Evolutionary conservation across 2,329 filamentous ascomycete species (phyloP).

Genomic region (Fusarium ramigenum): DNA sequence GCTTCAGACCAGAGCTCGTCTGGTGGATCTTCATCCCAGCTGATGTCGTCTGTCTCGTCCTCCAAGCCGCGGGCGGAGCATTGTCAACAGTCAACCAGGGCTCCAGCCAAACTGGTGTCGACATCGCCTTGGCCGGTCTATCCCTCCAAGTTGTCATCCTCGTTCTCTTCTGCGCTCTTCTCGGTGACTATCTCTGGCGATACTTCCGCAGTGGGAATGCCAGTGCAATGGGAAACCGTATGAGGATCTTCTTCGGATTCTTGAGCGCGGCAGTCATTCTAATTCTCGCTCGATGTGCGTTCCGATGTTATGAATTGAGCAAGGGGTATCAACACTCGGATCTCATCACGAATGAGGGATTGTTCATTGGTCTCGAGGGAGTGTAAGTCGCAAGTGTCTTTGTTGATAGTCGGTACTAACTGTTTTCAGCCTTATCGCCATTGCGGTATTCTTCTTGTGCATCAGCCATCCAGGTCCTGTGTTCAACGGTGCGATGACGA

Average conservation of each 20-base stretch:
- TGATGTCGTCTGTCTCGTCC: slow-evolving; percentile 62
- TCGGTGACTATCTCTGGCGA: slow-evolving; percentile 58
- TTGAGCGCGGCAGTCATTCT: slow-evolving; percentile 63
- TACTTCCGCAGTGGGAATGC: slow-evolving; percentile 44
- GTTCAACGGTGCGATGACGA: slow-evolving; percentile 18
- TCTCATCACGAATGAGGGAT: slow-evolving; percentile 60
- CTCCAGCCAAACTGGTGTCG: slow-evolving; percentile 52
- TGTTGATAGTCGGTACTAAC: background rate
- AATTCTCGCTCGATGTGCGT: slow-evolving; percentile 69
- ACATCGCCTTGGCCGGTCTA: slow-evolving; percentile 59
- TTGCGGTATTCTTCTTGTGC: slow-evolving; percentile 50
- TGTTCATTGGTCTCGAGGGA: slow-evolving; percentile 66
- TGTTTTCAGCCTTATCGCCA: slow-evolving; percentile 44
- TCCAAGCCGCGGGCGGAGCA: slow-evolving; percentile 66
- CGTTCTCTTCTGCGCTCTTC: slow-evolving; percentile 58
- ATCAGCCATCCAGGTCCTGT: slow-evolving; percentile 52
- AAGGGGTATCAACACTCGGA: slow-evolving; percentile 65
- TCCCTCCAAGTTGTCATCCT: slow-evolving; percentile 67
- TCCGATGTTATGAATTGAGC: slow-evolving; percentile 71
- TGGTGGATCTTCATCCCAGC: slow-evolving; percentile 61
- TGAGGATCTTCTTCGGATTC: slow-evolving; percentile 60
- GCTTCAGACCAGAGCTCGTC: slow-evolving; percentile 52
- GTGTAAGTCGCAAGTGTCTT: slow-evolving; percentile 45
- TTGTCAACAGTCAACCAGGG: slow-evolving; percentile 57
- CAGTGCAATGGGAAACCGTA: slow-evolving; percentile 28